These are phyloP conservation scores for Hypoxylon rickii DNA, from an alignment of 495 filamentous ascomycete genomes.

Conservation along the genomic window DNA sequence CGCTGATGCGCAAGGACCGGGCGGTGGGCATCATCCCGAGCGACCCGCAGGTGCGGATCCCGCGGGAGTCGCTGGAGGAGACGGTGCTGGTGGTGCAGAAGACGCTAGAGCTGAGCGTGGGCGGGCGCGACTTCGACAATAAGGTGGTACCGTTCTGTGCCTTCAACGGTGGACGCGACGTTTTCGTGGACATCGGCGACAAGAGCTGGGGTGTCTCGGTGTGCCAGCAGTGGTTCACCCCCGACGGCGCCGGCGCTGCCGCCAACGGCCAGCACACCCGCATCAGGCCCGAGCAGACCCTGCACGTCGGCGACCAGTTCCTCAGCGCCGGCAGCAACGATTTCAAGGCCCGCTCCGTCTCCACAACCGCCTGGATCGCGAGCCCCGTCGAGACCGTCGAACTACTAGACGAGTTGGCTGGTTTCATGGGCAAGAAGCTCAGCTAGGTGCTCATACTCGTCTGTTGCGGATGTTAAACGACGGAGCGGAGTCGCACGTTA, in stretches of 20 bases:
- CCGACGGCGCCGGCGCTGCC: constrained; percentile 43
- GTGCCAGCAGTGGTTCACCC: constrained; percentile 89
- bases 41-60: constrained; percentile 63
- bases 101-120: constrained; percentile 76
- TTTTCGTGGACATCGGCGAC: constrained; percentile 98
- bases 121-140: constrained; percentile 40
- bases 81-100: constrained; percentile 94
- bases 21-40: constrained; percentile 87
- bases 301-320: constrained; percentile 97
- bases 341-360: constrained; percentile 79
- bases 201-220: constrained; percentile 93
- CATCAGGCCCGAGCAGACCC: constrained; percentile 59
- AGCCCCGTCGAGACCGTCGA: constrained; percentile 87
- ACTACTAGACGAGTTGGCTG: constrained; percentile 79
- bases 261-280: constrained; percentile 17
- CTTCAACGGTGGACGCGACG: constrained; percentile 96
- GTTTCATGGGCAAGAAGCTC: constrained; percentile 57
- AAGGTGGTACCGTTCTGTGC: constrained; percentile 86
- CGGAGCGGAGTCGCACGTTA: neutral
- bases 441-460: constrained; percentile 15
- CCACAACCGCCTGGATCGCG: constrained; percentile 84
- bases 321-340: constrained; percentile 94
- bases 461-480: neutral
- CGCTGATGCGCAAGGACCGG: constrained; percentile 84
- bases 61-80: constrained; percentile 90